Conservation (phyloP, 2,329 filamentous ascomycete genomes). For the Sarocladium brachiariae region DNA sequence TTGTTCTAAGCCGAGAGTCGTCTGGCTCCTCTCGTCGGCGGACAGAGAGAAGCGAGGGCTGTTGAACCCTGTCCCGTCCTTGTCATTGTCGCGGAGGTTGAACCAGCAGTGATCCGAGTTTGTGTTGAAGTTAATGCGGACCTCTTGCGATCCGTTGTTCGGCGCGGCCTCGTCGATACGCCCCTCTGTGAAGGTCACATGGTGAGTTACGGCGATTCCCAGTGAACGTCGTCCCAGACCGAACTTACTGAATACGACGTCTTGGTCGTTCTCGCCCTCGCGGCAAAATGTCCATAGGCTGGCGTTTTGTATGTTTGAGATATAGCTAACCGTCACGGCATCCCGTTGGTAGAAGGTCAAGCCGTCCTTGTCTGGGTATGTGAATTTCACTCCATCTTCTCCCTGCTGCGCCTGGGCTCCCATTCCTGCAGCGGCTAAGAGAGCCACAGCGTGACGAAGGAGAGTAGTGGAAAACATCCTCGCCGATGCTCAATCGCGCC, state of each 20-base stretch:
- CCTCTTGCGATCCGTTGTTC: slow-evolving; percentile 10
- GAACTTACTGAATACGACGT: slow-evolving; percentile 10
- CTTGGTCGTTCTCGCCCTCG: slow-evolving; percentile 3
- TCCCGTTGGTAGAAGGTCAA: slow-evolving; percentile 13
- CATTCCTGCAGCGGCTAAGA: background rate
- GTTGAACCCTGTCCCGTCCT: slow-evolving; percentile 1
- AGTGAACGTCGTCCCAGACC: too few relatives aligned
- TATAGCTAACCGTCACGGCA: slow-evolving; percentile 12
- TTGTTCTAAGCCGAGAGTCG: background rate
- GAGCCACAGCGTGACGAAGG: background rate
- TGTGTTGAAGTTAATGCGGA: slow-evolving; percentile 18
- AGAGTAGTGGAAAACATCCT: background rate
- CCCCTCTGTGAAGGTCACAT: slow-evolving; percentile 8
- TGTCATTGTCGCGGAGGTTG: slow-evolving; percentile 10
- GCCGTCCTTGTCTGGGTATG: slow-evolving; percentile 10
- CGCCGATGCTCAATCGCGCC: too few relatives aligned
- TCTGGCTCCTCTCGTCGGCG: slow-evolving; percentile 4
- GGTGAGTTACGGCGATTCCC: too few relatives aligned
- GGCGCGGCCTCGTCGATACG: slow-evolving; percentile 5
- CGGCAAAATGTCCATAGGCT: slow-evolving; percentile 14
- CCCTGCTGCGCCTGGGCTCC: background rate
- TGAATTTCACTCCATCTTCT: slow-evolving; percentile 3
- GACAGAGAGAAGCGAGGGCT: slow-evolving; percentile 1
- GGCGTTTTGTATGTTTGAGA: slow-evolving; percentile 6
- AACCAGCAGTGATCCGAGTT: slow-evolving; percentile 16